phyloP scores from a whole-genome alignment of 352 stramenopile species.

The Globisporangium nodosum region DNA sequence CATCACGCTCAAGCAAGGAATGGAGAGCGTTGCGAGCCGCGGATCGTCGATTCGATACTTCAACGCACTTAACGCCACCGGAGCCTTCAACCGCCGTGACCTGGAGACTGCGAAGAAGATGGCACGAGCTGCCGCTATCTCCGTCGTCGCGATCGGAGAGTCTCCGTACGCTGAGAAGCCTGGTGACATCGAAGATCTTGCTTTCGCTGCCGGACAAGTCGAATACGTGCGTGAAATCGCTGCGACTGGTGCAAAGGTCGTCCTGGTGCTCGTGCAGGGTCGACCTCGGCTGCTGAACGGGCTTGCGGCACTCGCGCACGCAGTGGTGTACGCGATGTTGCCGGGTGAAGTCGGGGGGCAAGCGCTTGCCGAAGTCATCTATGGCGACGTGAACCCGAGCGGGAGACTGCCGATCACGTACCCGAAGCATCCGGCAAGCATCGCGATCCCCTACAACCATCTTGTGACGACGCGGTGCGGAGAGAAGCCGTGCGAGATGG shows the following conservation, averaged over 20 bases:
- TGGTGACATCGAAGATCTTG: conserved; percentile 79
- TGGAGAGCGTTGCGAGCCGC: conserved; percentile 28
- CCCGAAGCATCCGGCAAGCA: conserved; percentile 54
- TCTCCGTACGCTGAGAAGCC: conserved; percentile 77
- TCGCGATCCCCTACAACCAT: conserved; percentile 77
- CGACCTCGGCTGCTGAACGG: conserved; percentile 69
- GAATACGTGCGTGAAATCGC: conserved; percentile 65
- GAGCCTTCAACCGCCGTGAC: conserved; percentile 38
- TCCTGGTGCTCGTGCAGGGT: conserved; percentile 75
- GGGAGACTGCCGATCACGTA: conserved; percentile 81
- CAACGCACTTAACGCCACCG: conserved; percentile 52
- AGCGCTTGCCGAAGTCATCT: conserved; percentile 79
- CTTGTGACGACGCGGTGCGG: conserved; percentile 48
- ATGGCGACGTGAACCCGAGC: conserved; percentile 76
- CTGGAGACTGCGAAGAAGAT: conserved; percentile 46
- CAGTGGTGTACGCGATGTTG: conserved; percentile 75
- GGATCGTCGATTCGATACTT: conserved; percentile 30
- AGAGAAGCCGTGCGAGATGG: conserved; percentile 36
- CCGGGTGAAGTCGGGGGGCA: conserved; percentile 73
- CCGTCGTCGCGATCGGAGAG: conserved; percentile 78
- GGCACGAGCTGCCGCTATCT: conserved; percentile 48
- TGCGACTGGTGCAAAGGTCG: conserved; percentile 67
- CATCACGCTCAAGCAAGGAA: conserved; percentile 50
- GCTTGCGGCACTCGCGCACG: conserved; percentile 49
- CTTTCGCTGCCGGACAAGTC: conserved; percentile 55